These are phyloP conservation scores for Posidonia oceanica DNA, from an alignment of 116 monocot genomes.

Conservation along the genomic window DNA sequence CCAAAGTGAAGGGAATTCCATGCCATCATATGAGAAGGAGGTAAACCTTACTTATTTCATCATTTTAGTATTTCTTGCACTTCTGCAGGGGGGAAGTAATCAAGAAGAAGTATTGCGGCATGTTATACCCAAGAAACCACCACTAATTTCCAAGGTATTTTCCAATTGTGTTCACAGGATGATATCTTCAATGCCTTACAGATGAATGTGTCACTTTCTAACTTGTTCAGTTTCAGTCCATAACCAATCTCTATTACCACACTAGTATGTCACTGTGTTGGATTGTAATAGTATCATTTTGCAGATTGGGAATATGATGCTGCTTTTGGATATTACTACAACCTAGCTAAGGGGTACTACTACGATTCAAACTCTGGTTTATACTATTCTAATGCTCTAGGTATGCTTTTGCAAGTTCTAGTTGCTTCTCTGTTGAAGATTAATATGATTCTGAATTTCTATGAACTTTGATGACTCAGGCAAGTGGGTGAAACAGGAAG, in stretches of 20 bases:
- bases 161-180: too few species aligned
- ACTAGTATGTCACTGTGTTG: too few species aligned
- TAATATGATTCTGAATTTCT: neutral
- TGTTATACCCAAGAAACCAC: conserved; percentile 63
- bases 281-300: too few species aligned
- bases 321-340: too few species aligned
- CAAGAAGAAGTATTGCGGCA: conserved; percentile 85
- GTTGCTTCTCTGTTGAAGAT: neutral
- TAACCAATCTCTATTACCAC: too few species aligned
- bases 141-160: too few species aligned
- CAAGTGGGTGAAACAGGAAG: conserved; percentile 67
- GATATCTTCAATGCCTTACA: too few species aligned
- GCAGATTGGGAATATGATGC: too few species aligned
- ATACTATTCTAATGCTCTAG: conserved; percentile 52
- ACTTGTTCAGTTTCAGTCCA: too few species aligned
- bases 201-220: too few species aligned
- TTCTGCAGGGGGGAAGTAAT: conserved; percentile 60
- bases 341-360: conserved; percentile 54
- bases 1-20: conserved; percentile 22
- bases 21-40: conserved; percentile 43
- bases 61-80: neutral
- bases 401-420: conserved; percentile 10
- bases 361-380: conserved; percentile 58
- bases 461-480: conserved; percentile 22
- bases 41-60: conserved; percentile 7